Evolutionary conservation across 192 early-diverging fungal genomes (phyloP), one percentile per base, ranked within the genome.

Genomic region (Lunasporangiospora selenospora): DNA sequence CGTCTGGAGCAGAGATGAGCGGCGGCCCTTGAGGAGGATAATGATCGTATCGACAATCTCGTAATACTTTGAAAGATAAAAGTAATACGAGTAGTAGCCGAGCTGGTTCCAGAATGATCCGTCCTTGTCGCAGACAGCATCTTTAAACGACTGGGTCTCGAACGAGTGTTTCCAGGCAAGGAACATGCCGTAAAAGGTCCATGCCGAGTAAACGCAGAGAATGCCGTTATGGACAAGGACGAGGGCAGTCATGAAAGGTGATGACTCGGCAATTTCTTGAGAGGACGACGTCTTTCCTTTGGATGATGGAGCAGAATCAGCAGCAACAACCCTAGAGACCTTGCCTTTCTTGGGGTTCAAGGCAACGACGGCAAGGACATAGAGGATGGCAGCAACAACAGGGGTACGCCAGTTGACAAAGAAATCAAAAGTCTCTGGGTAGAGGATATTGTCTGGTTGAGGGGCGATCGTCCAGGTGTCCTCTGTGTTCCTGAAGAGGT

Each of bases 51-150:
- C 90, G 19, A 92, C 62, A 27, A 92, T 80, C 75, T 92, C 90
- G 75, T 90, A 91, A 75, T 86, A 92, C 75, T 92, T 92, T 78
- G 84, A 86, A 36, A 92, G 81, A 77, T 92, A 92, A 56, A 92
- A 92, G 67, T 88, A 75, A 55, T 87, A 92, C 40, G 83, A 80
- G 73, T 85, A 89, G 75, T 86, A 85, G 57, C 77, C 84, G 62
- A 89, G 80, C 55, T 67, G 64, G 57, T 81, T 82, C 84, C 85
- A 87, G 43, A 88, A 60, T 3, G 58, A 65, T 4, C 70, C 75
- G 39, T 82, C 75, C 4, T 63, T 43, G 33, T 89, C 84, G 54
- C 85, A 87, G 12, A 82, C 70, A 13, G 81, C 87, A 19, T 63
- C 78, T 46, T 52, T 64, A 58, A 75, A 77, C 15, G 77, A 73